Percentiles rank a stretch among this genome's conserved stretches.
Conservation (phyloP, 2,329 filamentous ascomycete genomes). For the Colletotrichum paranaense region DNA sequence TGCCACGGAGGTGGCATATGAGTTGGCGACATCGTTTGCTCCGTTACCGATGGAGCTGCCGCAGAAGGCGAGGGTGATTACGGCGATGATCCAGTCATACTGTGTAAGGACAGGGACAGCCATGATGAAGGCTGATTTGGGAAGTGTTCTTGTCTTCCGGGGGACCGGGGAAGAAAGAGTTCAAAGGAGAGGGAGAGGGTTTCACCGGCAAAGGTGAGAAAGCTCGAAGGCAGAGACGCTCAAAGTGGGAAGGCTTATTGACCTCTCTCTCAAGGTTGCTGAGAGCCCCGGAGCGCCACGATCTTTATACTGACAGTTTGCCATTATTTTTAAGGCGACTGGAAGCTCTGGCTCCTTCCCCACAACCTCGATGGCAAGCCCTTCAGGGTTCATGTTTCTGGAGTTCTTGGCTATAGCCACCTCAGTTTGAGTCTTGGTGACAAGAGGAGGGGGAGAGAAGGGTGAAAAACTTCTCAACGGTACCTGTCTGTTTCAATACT, state of each 20-base stretch:
- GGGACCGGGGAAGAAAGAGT: neutral
- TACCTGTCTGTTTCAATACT: neutral
- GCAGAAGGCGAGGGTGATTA: slow-evolving; percentile 35
- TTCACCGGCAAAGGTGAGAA: neutral
- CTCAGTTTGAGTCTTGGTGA: neutral
- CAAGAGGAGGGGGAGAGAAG: neutral
- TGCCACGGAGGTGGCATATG: slow-evolving; percentile 63
- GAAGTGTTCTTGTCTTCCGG: too few species aligned
- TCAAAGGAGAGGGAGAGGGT: too few species aligned
- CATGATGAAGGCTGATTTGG: neutral
- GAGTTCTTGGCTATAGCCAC: neutral
- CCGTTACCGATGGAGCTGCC: slow-evolving; percentile 34
- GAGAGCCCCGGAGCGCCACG: slow-evolving; percentile 12
- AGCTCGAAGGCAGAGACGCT: neutral
- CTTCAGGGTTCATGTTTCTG: neutral
- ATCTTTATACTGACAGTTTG: slow-evolving; percentile 22
- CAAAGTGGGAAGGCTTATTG: slow-evolving; percentile 4
- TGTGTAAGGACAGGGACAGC: slow-evolving; percentile 30
- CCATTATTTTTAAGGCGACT: neutral
- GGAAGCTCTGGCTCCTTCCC: neutral
- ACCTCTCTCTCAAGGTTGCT: slow-evolving; percentile 2
- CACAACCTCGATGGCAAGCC: neutral
- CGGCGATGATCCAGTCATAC: slow-evolving; percentile 35
- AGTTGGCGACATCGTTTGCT: slow-evolving; percentile 48
- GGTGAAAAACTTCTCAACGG: neutral